These are phyloP conservation scores for Talaromyces sp. DNA, from an alignment of 2,329 filamentous ascomycete genomes.

Conservation along the genomic window DNA sequence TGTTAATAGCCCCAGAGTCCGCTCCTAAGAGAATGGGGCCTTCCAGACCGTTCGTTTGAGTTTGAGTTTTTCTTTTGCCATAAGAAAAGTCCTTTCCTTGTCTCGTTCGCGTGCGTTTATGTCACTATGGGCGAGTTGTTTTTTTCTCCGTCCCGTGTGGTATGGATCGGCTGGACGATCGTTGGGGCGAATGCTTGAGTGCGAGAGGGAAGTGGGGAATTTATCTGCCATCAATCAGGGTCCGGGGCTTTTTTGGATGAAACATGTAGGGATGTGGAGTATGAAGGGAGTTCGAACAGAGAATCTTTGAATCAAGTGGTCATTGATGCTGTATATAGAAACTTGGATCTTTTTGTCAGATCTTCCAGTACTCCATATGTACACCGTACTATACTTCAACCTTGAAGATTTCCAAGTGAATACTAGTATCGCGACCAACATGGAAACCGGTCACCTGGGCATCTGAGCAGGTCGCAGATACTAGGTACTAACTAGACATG, in stretches of 20 bases:
- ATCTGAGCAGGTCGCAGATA: no score
- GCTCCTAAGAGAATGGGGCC: not conserved
- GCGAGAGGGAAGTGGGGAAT: not conserved
- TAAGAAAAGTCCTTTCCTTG: not conserved
- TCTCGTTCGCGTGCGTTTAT: not conserved
- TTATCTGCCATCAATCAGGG: slow-evolving; percentile 2
- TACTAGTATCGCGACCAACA: no score
- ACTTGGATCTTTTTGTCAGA: no score
- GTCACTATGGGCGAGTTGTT: not conserved
- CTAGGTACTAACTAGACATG: no score
- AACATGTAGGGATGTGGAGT: not conserved
- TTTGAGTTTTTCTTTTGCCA: not conserved
- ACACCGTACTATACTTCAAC: no score
- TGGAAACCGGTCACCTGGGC: no score
- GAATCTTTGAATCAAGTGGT: no score
- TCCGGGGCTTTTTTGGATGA: slow-evolving; percentile 3
- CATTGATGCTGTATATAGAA: no score
- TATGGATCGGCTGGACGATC: slow-evolving; percentile 10
- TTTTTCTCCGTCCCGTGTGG: not conserved
- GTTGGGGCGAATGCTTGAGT: slow-evolving; percentile 7
- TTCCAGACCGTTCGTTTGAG: slow-evolving; percentile 4
- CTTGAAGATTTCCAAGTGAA: no score
- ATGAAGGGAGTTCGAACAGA: not conserved
- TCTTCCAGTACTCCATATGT: no score
- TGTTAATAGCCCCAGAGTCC: not conserved